Percentiles rank a stretch among this genome's conserved stretches.
These are phyloP conservation scores for Fraxinus xanthoxyloides DNA, from an alignment of 305 asterid species.

Conservation along the genomic window DNA sequence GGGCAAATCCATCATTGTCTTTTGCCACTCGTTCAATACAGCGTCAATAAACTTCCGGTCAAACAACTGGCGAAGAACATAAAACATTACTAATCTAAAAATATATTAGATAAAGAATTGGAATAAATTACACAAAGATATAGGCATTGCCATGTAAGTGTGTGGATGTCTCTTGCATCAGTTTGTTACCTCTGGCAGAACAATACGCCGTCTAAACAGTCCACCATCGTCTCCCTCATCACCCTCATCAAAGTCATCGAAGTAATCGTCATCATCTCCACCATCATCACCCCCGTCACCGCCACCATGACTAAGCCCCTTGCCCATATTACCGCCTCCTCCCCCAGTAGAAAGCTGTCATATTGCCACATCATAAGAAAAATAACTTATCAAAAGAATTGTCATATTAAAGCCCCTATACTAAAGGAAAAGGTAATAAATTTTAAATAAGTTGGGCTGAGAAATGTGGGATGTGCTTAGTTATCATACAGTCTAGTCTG, in stretches of 20 bases:
- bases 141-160: not conserved
- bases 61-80: slow-evolving; percentile 58
- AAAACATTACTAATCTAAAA: slow-evolving; percentile 19
- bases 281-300: slow-evolving; percentile 98
- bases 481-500: not conserved
- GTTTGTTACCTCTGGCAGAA: slow-evolving; percentile 74
- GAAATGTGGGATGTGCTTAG: slow-evolving; percentile 10
- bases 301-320: slow-evolving; percentile 88
- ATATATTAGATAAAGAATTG: not conserved
- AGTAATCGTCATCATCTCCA: slow-evolving; percentile 97
- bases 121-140: not conserved
- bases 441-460: not conserved
- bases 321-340: slow-evolving; percentile 92
- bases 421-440: not conserved
- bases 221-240: slow-evolving; percentile 99
- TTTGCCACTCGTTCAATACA: slow-evolving; percentile 95
- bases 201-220: slow-evolving; percentile 77
- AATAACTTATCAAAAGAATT: not conserved
- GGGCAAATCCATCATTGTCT: slow-evolving; percentile 95
- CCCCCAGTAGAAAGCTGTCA: slow-evolving; percentile 86
- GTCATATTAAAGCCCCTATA: not conserved
- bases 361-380: slow-evolving; percentile 15
- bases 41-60: slow-evolving; percentile 96
- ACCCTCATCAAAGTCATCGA: slow-evolving; percentile 92
- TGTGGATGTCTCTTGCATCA: slow-evolving; percentile 14